Percentiles rank a stretch among this genome's conserved stretches.
Conservation (phyloP, 2,329 filamentous ascomycete genomes). For the Penicillium sp. region DNA sequence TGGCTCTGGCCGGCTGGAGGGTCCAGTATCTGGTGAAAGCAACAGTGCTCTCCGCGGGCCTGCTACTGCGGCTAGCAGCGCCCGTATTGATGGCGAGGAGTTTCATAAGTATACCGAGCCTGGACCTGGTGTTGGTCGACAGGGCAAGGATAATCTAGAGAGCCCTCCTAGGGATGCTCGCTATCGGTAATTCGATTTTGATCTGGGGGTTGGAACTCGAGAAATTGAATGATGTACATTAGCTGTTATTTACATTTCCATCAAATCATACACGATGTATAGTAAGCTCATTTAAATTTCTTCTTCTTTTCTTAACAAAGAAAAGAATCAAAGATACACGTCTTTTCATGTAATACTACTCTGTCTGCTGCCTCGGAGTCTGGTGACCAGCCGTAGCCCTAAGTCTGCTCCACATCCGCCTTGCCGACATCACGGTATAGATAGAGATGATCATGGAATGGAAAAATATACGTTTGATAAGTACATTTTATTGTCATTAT, state of each 20-base stretch:
- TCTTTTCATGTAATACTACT: conserved; percentile 11
- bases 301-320: too few relatives aligned
- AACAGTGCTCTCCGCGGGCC: conserved; percentile 56
- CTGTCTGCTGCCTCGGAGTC: conserved; percentile 12
- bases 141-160: conserved; percentile 56
- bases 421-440: neutral
- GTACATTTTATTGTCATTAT: neutral
- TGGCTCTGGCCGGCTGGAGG: conserved; percentile 57
- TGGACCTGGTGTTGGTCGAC: conserved; percentile 52
- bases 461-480: neutral
- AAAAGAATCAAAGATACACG: too few relatives aligned
- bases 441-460: neutral
- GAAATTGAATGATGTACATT: neutral
- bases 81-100: conserved; percentile 45
- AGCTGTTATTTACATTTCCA: neutral
- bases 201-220: neutral
- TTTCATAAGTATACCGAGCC: conserved; percentile 53
- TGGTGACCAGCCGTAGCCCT: neutral
- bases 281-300: neutral
- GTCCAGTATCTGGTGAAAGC: conserved; percentile 47
- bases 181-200: conserved; percentile 35
- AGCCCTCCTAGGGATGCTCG: conserved; percentile 59
- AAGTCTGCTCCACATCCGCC: neutral
- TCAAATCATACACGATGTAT: too few relatives aligned
- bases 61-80: conserved; percentile 55